These are phyloP conservation scores for Blakeslea trispora DNA, from an alignment of 371 early-diverging fungal species.

Conservation along the genomic window DNA sequence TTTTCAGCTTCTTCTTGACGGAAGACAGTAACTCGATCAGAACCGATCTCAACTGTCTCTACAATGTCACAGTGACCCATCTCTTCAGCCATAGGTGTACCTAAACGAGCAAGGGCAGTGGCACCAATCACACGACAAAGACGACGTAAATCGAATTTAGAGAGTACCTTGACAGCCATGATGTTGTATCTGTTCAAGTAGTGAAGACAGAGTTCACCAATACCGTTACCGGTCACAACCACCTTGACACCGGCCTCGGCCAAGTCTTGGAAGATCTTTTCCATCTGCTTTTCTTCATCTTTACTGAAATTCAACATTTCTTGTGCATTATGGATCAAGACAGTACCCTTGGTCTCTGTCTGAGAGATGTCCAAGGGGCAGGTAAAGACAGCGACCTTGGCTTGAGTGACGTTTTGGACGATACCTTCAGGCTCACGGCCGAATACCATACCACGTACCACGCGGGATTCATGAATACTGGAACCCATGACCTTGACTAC, in stretches of 20 bases:
- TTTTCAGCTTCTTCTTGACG: slow-evolving; percentile 78
- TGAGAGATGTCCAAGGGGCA: slow-evolving; percentile 95
- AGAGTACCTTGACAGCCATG: slow-evolving; percentile 87
- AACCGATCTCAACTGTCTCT: slow-evolving; percentile 95
- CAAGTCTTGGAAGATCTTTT: slow-evolving; percentile 82
- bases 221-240: slow-evolving; percentile 85
- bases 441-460: slow-evolving; percentile 98
- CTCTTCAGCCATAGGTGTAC: slow-evolving; percentile 95
- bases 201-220: slow-evolving; percentile 95
- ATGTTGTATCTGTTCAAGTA: slow-evolving; percentile 92
- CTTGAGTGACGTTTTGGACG: slow-evolving; percentile 70
- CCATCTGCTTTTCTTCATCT: slow-evolving; percentile 87
- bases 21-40: slow-evolving; percentile 96
- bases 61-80: slow-evolving; percentile 97
- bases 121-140: slow-evolving; percentile 94
- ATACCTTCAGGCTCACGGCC: slow-evolving; percentile 92
- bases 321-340: slow-evolving; percentile 94
- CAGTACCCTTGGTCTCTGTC: slow-evolving; percentile 99
- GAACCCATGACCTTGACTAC: slow-evolving; percentile 98
- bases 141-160: slow-evolving; percentile 96
- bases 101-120: slow-evolving; percentile 89
- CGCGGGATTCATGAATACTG: slow-evolving; percentile 87
- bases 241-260: slow-evolving; percentile 93
- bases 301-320: slow-evolving; percentile 97
- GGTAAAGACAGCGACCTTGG: slow-evolving; percentile 96